phyloP scores from a whole-genome alignment of 306 rosid genomes.

The Malus fusca region DNA sequence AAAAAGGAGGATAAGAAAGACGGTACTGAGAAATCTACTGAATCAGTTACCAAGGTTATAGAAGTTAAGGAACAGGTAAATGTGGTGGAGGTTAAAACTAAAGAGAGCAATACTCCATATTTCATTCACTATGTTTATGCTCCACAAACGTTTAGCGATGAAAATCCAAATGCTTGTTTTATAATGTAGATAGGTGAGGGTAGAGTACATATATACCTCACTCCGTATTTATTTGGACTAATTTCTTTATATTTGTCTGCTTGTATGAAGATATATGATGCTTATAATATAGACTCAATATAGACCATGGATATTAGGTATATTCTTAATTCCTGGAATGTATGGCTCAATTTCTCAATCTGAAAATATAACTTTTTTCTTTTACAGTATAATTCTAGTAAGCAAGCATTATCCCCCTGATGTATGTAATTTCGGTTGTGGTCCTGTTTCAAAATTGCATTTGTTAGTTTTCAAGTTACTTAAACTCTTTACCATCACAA shows the following conservation, averaged over 20 bases:
- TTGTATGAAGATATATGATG: too few species aligned
- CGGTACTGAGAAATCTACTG: conserved; percentile 4
- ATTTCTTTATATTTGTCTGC: neutral
- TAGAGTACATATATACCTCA: neutral
- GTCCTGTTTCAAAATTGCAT: too few species aligned
- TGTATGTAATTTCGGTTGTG: too few species aligned
- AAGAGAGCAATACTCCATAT: conserved; percentile 47
- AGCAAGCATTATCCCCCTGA: too few species aligned
- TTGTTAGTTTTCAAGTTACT: too few species aligned
- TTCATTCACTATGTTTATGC: conserved; percentile 72
- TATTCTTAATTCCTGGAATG: too few species aligned
- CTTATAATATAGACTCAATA: too few species aligned
- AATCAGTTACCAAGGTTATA: conserved; percentile 14
- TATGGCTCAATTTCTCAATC: too few species aligned
- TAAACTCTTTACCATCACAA: neutral
- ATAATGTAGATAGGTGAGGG: conserved; percentile 19
- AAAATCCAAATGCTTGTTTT: conserved; percentile 76
- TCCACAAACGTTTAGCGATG: conserved; percentile 74
- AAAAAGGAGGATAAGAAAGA: neutral
- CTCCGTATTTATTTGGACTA: neutral
- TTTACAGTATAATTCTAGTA: too few species aligned
- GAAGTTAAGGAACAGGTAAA: conserved; percentile 15
- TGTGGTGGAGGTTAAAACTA: conserved; percentile 39
- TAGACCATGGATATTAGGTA: too few species aligned
- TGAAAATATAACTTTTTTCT: too few species aligned